Conservation (phyloP, 805 yeast genomes). For the Kluyveromyces nonfermentans region DNA sequence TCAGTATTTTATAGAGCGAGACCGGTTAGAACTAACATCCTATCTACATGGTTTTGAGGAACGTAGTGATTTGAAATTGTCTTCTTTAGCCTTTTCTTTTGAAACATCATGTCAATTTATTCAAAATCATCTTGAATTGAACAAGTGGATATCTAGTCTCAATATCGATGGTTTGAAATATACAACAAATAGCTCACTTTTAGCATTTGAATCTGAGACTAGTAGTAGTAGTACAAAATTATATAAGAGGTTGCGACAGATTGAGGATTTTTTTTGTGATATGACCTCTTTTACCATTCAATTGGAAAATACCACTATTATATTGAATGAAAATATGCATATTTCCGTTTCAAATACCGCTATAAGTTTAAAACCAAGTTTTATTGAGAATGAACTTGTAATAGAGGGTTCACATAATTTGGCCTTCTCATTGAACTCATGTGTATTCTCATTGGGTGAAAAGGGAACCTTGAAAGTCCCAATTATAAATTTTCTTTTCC, state of each 20-base stretch:
- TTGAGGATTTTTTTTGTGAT: neutral
- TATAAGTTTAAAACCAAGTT: slow-evolving; percentile 15
- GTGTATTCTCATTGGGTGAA: slow-evolving; percentile 11
- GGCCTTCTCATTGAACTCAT: slow-evolving; percentile 21
- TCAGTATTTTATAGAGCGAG: neutral
- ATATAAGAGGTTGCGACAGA: no score
- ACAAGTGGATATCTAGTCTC: neutral
- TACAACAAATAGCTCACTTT: neutral
- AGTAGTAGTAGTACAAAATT: neutral
- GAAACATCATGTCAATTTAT: neutral
- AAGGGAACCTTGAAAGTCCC: slow-evolving; percentile 24
- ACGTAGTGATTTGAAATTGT: neutral
- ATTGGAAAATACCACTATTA: slow-evolving; percentile 21
- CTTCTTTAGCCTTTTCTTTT: neutral
- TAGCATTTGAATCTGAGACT: neutral
- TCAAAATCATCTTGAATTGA: neutral
- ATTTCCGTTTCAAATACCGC: slow-evolving; percentile 22
- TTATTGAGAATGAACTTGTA: neutral
- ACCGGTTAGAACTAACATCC: neutral
- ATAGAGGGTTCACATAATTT: slow-evolving; percentile 5
- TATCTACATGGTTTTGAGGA: neutral
- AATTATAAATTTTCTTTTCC: slow-evolving; percentile 19
- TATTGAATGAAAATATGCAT: slow-evolving; percentile 8
- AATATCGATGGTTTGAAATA: neutral
- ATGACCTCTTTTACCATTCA: slow-evolving; percentile 10